These are phyloP conservation scores for Verticillium klebahnii DNA, from an alignment of 2,329 filamentous ascomycete species.

Conservation along the genomic window DNA sequence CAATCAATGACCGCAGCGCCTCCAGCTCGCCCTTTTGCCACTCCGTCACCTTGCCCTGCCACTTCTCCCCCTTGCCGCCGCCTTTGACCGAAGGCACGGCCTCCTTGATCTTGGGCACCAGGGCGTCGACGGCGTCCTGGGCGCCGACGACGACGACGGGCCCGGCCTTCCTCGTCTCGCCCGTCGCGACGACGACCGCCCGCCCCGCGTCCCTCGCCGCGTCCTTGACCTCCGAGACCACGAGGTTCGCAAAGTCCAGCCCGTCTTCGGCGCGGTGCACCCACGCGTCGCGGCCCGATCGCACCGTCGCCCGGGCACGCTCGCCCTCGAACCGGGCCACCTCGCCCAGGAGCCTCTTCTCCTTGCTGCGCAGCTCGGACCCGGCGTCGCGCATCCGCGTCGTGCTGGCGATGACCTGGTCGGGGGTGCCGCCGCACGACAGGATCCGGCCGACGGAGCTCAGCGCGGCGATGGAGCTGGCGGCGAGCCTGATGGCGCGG, in stretches of 20 bases:
- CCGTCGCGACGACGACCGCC: slow-evolving; percentile 17
- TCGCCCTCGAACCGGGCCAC: slow-evolving; percentile 23
- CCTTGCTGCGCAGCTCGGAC: slow-evolving; percentile 16
- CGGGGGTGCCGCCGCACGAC: slow-evolving; percentile 16
- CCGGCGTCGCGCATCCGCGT: slow-evolving; percentile 11
- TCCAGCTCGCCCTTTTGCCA: slow-evolving; percentile 20
- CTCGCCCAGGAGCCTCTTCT: slow-evolving; percentile 22
- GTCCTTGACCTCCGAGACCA: slow-evolving; percentile 19
- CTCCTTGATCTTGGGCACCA: slow-evolving; percentile 14
- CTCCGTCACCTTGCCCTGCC: slow-evolving; percentile 24
- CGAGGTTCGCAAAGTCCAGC: slow-evolving; percentile 24
- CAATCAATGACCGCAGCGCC: slow-evolving; percentile 12
- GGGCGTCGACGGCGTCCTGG: slow-evolving; percentile 12
- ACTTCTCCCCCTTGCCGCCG: slow-evolving; percentile 22
- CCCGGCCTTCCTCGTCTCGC: slow-evolving; percentile 17
- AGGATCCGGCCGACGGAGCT: slow-evolving; percentile 17
- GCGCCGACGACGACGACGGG: slow-evolving; percentile 20
- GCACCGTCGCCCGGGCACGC: slow-evolving; percentile 11
- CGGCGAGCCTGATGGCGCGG: slow-evolving; percentile 18
- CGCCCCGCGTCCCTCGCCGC: slow-evolving; percentile 2
- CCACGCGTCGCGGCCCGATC: slow-evolving; percentile 14
- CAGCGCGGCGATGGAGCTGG: slow-evolving; percentile 16
- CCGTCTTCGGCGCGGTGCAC: slow-evolving; percentile 19
- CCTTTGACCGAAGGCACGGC: slow-evolving; percentile 20
- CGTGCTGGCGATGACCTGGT: slow-evolving; percentile 15